Evolutionary conservation across 2,329 filamentous ascomycete species (phyloP).

Genomic region (Raffaelea ambrosiae): DNA sequence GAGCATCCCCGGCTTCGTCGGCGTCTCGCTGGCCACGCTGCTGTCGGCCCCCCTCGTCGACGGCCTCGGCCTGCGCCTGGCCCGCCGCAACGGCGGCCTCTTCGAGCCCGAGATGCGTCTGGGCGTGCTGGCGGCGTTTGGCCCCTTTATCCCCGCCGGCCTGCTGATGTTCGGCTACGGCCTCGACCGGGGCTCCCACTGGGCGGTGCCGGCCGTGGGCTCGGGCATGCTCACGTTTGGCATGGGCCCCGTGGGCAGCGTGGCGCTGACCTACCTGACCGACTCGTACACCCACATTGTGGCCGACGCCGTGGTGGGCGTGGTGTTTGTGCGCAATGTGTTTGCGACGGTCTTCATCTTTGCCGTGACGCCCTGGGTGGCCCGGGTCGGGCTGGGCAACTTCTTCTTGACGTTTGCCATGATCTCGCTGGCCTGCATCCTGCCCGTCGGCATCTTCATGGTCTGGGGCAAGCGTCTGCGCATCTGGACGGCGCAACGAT

Average conservation of each 20-base stretch:
- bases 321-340: background rate
- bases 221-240: background rate
- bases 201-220: background rate
- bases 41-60: background rate
- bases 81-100: background rate
- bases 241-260: background rate
- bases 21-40: background rate
- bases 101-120: conserved; percentile 3
- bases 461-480: background rate
- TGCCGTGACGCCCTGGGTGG: background rate
- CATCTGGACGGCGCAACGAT: background rate
- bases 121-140: background rate
- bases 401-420: background rate
- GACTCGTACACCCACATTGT: background rate
- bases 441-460: background rate
- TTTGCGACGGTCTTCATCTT: background rate
- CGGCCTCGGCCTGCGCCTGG: background rate
- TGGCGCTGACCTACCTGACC: background rate
- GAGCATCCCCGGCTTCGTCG: background rate
- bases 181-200: background rate
- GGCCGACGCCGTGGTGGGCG: background rate
- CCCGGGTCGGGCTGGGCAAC: background rate
- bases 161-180: background rate
- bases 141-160: background rate
- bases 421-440: background rate